Evolutionary conservation across 345 rosid species (phyloP).

Genomic region (Hirschfeldia incana): DNA sequence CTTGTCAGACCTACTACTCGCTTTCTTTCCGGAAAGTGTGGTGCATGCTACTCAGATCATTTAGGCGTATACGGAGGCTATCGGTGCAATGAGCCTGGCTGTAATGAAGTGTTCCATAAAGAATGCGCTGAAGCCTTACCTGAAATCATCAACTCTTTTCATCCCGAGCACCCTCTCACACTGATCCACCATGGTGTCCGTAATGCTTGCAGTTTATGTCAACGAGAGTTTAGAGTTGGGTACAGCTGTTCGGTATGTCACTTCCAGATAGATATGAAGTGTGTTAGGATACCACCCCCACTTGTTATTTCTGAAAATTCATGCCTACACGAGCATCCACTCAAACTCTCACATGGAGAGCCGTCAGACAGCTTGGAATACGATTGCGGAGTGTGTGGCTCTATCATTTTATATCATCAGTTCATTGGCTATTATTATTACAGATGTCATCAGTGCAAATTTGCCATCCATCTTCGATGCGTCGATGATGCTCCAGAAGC

Average conservation of each 20-base stretch:
- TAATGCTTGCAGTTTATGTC: not conserved
- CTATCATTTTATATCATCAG: not conserved
- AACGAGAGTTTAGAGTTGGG: not conserved
- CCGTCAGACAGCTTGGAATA: not conserved
- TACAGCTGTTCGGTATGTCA: not conserved
- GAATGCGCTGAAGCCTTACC: not conserved
- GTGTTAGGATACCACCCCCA: not conserved
- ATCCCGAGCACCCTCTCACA: not conserved
- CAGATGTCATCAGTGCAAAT: not conserved
- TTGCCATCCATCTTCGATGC: not conserved
- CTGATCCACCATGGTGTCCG: not conserved
- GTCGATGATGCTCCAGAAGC: not conserved
- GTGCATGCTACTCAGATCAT: not conserved
- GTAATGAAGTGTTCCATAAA: not conserved
- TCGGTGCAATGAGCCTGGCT: not conserved
- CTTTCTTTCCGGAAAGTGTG: not conserved
- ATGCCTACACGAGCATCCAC: not conserved
- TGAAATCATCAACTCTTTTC: not conserved
- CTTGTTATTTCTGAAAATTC: not conserved
- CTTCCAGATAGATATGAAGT: not conserved
- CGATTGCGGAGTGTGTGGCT: not conserved
- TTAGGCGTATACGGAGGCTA: not conserved
- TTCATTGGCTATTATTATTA: no score
- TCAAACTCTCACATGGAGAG: not conserved
- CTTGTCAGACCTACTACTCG: not conserved